These are phyloP conservation scores for Halenospora varia DNA, from an alignment of 495 filamentous ascomycete species.

Conservation along the genomic window DNA sequence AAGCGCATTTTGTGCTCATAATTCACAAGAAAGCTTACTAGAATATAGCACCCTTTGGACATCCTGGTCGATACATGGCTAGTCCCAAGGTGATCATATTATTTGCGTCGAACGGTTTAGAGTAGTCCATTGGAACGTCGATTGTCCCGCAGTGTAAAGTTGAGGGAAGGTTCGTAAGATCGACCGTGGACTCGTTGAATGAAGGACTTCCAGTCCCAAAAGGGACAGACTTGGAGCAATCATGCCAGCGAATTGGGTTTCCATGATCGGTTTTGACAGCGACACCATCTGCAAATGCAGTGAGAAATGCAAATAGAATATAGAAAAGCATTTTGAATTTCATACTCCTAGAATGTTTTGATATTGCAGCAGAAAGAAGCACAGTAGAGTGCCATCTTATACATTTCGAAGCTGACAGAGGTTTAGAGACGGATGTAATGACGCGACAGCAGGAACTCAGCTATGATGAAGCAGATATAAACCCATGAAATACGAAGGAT, in stretches of 20 bases:
- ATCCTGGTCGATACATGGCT: background rate
- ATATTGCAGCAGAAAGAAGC: too few species aligned
- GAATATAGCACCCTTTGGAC: constrained; percentile 1
- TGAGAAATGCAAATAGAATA: background rate
- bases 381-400: too few species aligned
- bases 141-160: constrained; percentile 1
- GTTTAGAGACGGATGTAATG: too few species aligned
- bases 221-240: background rate
- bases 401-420: too few species aligned
- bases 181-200: background rate
- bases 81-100: constrained; percentile 2
- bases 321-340: too few species aligned
- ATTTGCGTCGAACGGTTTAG: background rate
- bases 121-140: constrained; percentile 4
- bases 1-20: background rate
- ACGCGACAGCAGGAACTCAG: too few species aligned
- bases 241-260: background rate
- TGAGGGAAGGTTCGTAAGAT: constrained; percentile 3
- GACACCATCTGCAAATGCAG: background rate
- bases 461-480: too few species aligned
- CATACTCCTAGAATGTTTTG: too few species aligned
- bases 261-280: constrained; percentile 21
- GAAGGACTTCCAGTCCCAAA: background rate
- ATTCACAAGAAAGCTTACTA: background rate
- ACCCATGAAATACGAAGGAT: too few species aligned